These are phyloP conservation scores for Oryza australiensis DNA, from an alignment of 176 grass and related monocot species.

Conservation along the genomic window DNA sequence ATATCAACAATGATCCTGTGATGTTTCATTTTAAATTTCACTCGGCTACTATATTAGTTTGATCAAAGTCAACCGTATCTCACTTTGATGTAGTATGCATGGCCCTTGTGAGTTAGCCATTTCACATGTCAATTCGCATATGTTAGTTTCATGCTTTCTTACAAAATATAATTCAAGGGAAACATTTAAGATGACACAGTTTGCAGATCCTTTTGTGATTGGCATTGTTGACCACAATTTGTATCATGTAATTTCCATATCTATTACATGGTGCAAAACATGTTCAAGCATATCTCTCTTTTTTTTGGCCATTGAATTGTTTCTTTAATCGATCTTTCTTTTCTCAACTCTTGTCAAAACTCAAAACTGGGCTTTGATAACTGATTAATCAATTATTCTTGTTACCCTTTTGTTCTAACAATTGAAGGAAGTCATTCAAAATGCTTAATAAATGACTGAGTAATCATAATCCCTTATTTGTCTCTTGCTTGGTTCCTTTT, in stretches of 20 bases:
- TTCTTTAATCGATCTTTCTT: not conserved
- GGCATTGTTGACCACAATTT: not conserved
- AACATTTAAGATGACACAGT: not conserved
- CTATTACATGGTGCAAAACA: not conserved
- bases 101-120: not conserved
- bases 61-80: not conserved
- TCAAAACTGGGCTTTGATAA: not conserved
- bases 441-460: not conserved
- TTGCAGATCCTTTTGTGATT: not conserved
- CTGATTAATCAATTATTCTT: not conserved
- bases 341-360: not conserved
- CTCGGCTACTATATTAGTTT: not conserved
- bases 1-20: slow-evolving; percentile 15
- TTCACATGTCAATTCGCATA: not conserved
- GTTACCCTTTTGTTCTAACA: slow-evolving; percentile 1
- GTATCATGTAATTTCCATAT: not conserved
- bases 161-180: not conserved
- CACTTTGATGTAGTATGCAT: not conserved
- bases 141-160: not conserved
- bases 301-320: not conserved
- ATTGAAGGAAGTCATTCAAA: not conserved
- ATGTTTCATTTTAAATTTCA: slow-evolving; percentile 6
- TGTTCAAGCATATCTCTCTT: not conserved
- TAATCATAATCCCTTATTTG: not conserved
- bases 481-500: slow-evolving; percentile 6